Evolutionary conservation across 345 rosid genomes (phyloP), one percentile per base, ranked within the genome.

Genomic region (Euphorbia peplus): DNA sequence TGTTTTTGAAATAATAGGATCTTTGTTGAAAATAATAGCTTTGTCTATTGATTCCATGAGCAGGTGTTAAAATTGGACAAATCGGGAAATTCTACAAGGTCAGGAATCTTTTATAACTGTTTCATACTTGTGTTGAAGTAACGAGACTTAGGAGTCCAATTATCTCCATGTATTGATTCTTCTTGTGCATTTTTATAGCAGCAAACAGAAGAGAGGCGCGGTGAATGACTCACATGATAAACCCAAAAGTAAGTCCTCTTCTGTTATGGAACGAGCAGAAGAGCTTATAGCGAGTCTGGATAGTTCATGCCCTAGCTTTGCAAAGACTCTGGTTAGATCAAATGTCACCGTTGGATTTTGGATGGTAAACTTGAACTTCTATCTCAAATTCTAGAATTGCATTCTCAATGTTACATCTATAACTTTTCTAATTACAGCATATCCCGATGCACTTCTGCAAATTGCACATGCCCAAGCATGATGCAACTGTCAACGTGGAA

Each of bases 381-480:
- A 28, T 66, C 35, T 46, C 26, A 48, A 71, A 42, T 69, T 71
- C 28, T 21, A 63, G 60, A 65, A 50, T 41, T 11, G 28, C 29
- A 51, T 30, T 39, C 16, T 26, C 39, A 41, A 51, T 16, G 59
- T 66, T 26, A 35, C 59, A 37, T 50, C 26, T 39, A 53, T 52
- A 70, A 44, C 42, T 57, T 75, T 22, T 62, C 41, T 52, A 42
- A 29, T 62, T 52, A 18, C 83, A 83, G 86, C 82, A 80, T 73
- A 82, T 83, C 63, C 84, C 87, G 10, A 78, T 75, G 82, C 70
- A 69, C 62, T 83, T 83, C 73, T 83, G 87, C 81, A 76, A 78
- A 74, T 22, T 69, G 64, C 66, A 80, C 60, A 62, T 83, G 81
- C 84, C 84, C 11, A 74, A 74, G 76, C 51, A 60, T 48, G 83